Evolutionary conservation across 768 basidiomycete genomes (phyloP).

Genomic region (Leccinum subtestaceum): DNA sequence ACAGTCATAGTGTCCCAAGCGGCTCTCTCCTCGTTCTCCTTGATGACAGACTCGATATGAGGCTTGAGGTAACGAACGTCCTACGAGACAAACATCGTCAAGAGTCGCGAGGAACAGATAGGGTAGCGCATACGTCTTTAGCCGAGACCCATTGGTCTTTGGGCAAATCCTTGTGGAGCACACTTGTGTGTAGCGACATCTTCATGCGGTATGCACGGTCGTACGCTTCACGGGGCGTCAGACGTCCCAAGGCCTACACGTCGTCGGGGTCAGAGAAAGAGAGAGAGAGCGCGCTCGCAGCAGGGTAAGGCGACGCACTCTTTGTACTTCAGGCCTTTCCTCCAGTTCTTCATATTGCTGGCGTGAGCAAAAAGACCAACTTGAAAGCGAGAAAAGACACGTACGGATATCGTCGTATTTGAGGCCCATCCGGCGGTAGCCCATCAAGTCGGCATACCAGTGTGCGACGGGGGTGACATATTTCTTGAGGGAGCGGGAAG

Average conservation of each 20-base stretch:
- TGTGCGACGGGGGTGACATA: constrained; percentile 75
- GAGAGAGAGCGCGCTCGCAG: not conserved
- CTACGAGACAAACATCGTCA: constrained; percentile 40
- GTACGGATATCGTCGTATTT: constrained; percentile 92
- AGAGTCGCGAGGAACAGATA: constrained; percentile 1
- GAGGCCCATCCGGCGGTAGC: constrained; percentile 86
- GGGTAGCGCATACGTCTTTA: constrained; percentile 57
- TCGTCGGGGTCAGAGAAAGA: not conserved
- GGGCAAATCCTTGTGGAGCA: constrained; percentile 76
- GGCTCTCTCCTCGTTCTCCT: constrained; percentile 73
- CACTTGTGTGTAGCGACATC: constrained; percentile 68
- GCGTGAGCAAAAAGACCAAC: not conserved
- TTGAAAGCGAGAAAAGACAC: constrained; percentile 33
- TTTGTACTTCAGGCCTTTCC: constrained; percentile 74
- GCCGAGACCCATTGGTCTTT: constrained; percentile 77
- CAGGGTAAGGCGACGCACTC: constrained; percentile 44
- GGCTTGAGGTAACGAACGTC: constrained; percentile 88
- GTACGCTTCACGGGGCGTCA: constrained; percentile 77
- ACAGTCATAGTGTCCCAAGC: constrained; percentile 81
- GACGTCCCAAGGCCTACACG: constrained; percentile 73
- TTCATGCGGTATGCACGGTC: constrained; percentile 92
- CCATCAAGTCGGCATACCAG: constrained; percentile 77
- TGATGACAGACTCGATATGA: constrained; percentile 65
- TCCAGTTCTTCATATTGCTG: constrained; percentile 54
- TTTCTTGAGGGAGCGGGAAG: constrained; percentile 62